Evolutionary conservation across 2,329 filamentous ascomycete genomes (phyloP).

Genomic region (Sporothrix variecibatus): DNA sequence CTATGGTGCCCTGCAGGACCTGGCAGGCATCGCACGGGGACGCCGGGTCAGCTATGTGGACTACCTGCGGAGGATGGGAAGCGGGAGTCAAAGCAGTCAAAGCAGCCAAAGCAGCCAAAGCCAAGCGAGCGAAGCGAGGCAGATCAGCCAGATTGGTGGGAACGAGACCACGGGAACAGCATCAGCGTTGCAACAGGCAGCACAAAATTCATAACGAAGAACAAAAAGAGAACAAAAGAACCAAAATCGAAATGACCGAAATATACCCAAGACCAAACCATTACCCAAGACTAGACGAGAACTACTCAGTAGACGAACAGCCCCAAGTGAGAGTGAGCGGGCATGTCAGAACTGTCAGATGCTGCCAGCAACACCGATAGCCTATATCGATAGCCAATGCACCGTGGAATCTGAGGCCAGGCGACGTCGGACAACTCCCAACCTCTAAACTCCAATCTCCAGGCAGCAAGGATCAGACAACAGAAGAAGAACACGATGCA

Average conservation of each 20-base stretch:
- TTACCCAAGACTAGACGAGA: neutral
- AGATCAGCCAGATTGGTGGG: neutral
- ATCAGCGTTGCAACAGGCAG: neutral
- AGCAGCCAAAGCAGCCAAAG: too few species aligned
- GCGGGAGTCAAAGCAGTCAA: too few species aligned
- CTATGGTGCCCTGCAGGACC: constrained; percentile 82
- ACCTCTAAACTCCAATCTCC: neutral
- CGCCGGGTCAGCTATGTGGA: constrained; percentile 75
- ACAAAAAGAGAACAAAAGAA: neutral
- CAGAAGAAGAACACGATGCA: neutral
- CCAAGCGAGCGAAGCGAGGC: neutral
- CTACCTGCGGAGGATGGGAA: constrained; percentile 50
- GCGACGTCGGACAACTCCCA: neutral
- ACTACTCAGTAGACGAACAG: neutral
- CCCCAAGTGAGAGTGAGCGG: neutral
- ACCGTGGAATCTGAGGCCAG: neutral
- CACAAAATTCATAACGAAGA: neutral
- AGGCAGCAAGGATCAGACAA: neutral
- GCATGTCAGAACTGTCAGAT: neutral
- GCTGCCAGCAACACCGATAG: neutral
- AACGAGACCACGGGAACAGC: neutral
- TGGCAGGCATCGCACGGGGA: constrained; percentile 67
- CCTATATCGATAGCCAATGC: neutral
- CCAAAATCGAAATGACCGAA: neutral
- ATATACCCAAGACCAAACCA: neutral